A percentile compares a stretch with the other conserved stretches of the same genome.
Conservation (phyloP, 2,329 filamentous ascomycete species). For the Chrysosporium queenslandicum region DNA sequence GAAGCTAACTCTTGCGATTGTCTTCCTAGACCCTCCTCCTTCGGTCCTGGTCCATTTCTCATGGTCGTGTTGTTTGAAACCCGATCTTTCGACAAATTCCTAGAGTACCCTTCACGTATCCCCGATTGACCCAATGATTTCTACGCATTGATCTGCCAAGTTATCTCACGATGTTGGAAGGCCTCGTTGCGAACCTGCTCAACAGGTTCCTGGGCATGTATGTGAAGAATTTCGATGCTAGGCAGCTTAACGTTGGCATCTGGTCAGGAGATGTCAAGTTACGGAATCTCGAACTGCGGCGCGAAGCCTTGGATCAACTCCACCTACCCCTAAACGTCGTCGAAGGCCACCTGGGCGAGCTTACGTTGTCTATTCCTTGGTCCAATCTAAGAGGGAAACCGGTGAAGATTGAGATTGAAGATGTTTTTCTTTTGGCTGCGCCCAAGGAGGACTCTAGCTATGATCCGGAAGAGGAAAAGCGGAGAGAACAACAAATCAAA, state of each 20-base stretch:
- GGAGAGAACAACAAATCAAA: conserved; percentile 79
- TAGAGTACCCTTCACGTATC: background rate
- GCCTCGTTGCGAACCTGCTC: conserved; percentile 88
- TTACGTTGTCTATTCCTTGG: conserved; percentile 93
- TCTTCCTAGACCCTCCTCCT: background rate
- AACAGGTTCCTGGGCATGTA: conserved; percentile 99
- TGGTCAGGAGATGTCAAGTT: conserved; percentile 98
- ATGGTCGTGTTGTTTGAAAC: background rate
- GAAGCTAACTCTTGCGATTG: background rate
- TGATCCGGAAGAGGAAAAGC: conserved; percentile 83
- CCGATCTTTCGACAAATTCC: background rate
- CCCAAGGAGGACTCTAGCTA: conserved; percentile 93
- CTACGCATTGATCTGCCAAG: conserved; percentile 15
- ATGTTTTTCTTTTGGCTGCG: conserved; percentile 90
- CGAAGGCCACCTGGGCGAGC: conserved; percentile 82
- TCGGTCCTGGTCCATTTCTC: background rate
- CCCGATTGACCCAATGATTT: background rate
- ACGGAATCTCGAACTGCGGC: conserved; percentile 78
- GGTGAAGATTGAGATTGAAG: conserved; percentile 88
- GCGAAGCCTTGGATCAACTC: conserved; percentile 93
- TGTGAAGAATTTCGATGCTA: conserved; percentile 97
- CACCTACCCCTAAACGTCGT: conserved; percentile 94
- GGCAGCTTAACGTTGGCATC: conserved; percentile 95
- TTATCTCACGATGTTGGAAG: conserved; percentile 75
- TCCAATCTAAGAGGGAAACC: conserved; percentile 91